Conservation (phyloP, 164 flowering plant genomes). For the Liriodendron chinense region DNA sequence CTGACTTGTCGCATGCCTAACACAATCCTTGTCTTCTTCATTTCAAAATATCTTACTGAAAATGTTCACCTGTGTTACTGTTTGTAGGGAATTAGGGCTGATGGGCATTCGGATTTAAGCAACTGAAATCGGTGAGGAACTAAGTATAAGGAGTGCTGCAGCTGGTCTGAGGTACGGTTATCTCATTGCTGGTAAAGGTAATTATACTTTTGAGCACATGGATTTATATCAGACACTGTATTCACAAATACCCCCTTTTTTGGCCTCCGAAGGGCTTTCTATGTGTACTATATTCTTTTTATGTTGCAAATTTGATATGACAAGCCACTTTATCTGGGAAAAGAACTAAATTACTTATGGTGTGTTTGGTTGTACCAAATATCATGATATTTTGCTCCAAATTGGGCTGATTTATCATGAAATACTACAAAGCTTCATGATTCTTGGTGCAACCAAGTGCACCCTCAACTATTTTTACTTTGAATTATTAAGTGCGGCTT, state of each 20-base stretch:
- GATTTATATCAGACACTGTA: background rate
- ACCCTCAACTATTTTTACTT: too few species aligned
- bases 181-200: background rate
- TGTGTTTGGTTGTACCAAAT: too few species aligned
- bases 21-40: background rate
- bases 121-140: constrained; percentile 79
- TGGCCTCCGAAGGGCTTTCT: background rate
- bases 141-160: constrained; percentile 70
- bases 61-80: background rate
- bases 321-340: too few species aligned
- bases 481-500: too few species aligned
- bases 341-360: too few species aligned
- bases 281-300: background rate
- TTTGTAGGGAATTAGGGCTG: constrained; percentile 73
- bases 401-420: too few species aligned
- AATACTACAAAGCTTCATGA: too few species aligned
- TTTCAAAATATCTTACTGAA: background rate
- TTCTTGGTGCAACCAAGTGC: too few species aligned
- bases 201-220: background rate
- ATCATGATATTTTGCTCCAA: too few species aligned
- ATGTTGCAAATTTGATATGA: too few species aligned
- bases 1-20: background rate
- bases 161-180: constrained; percentile 67
- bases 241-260: too few species aligned
- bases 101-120: constrained; percentile 57